Evolutionary conservation across 441 rosid species (phyloP).

Genomic region (Kokia cookei): DNA sequence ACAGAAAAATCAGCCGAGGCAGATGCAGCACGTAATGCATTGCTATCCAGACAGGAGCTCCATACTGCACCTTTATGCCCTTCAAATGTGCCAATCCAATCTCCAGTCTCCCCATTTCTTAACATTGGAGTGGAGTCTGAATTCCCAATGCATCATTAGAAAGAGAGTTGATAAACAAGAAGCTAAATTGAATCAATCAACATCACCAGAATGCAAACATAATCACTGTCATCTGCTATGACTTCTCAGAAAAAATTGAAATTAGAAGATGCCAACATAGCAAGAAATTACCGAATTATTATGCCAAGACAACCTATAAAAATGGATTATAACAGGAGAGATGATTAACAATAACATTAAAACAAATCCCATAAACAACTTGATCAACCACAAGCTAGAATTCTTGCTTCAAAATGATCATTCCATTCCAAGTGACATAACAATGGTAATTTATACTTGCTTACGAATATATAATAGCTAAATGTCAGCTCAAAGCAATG

Average conservation of each 20-base stretch:
- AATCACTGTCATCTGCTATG: not conserved
- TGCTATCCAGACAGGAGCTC: constrained; percentile 87
- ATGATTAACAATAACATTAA: not conserved
- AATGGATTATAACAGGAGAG: not conserved
- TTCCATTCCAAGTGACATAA: not conserved
- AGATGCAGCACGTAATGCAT: constrained; percentile 88
- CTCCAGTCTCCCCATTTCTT: constrained; percentile 98
- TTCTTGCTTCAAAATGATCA: not conserved
- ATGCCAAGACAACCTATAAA: not conserved
- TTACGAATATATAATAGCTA: not conserved
- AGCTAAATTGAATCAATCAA: not conserved
- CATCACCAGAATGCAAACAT: not conserved
- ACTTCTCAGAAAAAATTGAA: not conserved
- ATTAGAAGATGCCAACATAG: not conserved
- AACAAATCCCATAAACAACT: not conserved
- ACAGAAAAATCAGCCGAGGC: constrained; percentile 94
- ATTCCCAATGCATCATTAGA: constrained; percentile 11
- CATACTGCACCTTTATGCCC: constrained; percentile 98
- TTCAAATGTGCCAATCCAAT: constrained; percentile 97
- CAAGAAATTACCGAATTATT: not conserved
- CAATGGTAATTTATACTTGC: not conserved
- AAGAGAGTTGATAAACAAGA: not conserved
- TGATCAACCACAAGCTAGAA: not conserved
- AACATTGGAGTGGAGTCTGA: constrained; percentile 89
- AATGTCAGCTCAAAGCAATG: not conserved